Percentiles rank a stretch among this genome's conserved stretches.
Evolutionary conservation across 352 stramenopile species (phyloP).

Genomic region (Pythium aphanidermatum): DNA sequence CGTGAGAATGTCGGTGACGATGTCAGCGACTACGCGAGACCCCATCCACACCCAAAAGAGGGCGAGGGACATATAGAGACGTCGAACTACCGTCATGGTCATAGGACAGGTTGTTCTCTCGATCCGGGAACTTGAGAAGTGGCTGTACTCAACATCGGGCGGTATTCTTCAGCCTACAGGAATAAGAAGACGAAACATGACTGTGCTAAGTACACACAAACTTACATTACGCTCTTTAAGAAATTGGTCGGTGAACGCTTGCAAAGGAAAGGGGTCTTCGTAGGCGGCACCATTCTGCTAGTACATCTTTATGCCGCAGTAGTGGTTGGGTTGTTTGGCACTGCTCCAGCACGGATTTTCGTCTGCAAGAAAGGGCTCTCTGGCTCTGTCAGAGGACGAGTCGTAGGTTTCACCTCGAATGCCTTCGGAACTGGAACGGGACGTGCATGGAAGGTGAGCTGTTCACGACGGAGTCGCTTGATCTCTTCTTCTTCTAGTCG

Average conservation of each 20-base stretch:
- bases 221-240: no score
- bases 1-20: constrained; percentile 17
- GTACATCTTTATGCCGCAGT: constrained; percentile 10
- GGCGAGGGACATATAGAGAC: not conserved
- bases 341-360: constrained; percentile 14
- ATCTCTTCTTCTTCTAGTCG: constrained; percentile 63
- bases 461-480: constrained; percentile 56
- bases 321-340: no score
- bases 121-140: no score
- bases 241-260: no score
- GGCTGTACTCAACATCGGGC: no score
- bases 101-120: no score
- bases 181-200: no score
- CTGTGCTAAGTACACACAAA: no score
- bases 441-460: constrained; percentile 69
- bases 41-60: not conserved
- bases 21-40: not conserved
- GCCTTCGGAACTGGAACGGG: constrained; percentile 39
- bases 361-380: constrained; percentile 35
- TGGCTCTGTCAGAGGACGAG: constrained; percentile 43
- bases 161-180: no score
- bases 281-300: no score
- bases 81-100: not conserved
- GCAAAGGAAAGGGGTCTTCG: no score
- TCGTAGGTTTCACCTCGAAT: constrained; percentile 45